These are phyloP conservation scores for Mortierella sp. DNA, from an alignment of 371 early-diverging fungal genomes.

Conservation along the genomic window DNA sequence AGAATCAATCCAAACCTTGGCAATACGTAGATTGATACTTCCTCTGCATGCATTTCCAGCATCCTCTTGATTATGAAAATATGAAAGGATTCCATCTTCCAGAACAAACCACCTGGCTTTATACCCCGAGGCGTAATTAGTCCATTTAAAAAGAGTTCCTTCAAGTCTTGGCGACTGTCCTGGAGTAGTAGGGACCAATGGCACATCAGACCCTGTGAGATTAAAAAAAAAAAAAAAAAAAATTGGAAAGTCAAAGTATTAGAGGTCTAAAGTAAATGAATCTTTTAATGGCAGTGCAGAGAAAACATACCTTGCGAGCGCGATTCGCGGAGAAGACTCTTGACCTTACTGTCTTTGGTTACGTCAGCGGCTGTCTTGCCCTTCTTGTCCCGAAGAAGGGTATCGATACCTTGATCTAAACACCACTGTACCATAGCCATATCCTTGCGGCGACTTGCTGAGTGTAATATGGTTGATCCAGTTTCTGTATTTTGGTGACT, in stretches of 20 bases:
- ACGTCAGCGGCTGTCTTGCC: conserved; percentile 74
- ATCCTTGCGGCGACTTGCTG: conserved; percentile 70
- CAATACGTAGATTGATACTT: conserved; percentile 76
- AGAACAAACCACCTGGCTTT: conserved; percentile 84
- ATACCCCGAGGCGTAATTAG: conserved; percentile 87
- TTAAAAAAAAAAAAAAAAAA: background rate
- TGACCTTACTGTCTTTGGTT: conserved; percentile 65
- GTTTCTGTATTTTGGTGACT: conserved; percentile 70
- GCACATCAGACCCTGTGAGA: conserved; percentile 18
- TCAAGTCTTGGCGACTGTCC: conserved; percentile 65
- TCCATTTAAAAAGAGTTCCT: conserved; percentile 83
- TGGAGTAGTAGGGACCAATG: conserved; percentile 52
- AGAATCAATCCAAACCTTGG: conserved; percentile 70
- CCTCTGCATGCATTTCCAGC: conserved; percentile 81
- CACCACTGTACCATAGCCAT: conserved; percentile 74
- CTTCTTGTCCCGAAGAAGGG: conserved; percentile 73
- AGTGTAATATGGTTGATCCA: conserved; percentile 75
- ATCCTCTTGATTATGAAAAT: conserved; percentile 81
- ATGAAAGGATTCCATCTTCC: conserved; percentile 79
- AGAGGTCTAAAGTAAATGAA: background rate
- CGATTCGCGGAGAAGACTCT: conserved; percentile 67
- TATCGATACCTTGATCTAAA: conserved; percentile 78
- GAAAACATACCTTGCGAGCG: conserved; percentile 45
- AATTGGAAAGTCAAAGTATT: background rate
- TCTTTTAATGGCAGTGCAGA: background rate